Base-by-base conservation (phyloP, 257 asterid species). In the Salvia hispanica region DNA sequence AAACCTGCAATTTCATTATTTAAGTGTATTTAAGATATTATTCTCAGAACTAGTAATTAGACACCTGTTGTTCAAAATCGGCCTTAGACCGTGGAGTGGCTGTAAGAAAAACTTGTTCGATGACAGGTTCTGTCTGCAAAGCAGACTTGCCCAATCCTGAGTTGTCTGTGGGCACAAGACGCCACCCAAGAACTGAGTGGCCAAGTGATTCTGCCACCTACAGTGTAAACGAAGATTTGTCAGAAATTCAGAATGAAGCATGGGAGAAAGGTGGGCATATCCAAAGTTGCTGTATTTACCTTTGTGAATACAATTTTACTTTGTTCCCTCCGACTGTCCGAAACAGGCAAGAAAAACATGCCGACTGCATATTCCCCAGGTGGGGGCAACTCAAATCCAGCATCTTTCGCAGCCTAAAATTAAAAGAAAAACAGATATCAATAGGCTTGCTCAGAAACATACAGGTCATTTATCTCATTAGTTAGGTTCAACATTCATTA, bases 181-280 rank as follows among this genome's bases (percentile, higher is more conserved):
- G 86, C 99, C 99, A 94, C 60, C 98, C 97, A 67, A 94, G 95
- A 52, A 94, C 98, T 0, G 87, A 79, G 74, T 94, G 99, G 37
- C 99, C 99, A 58, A 94, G 99, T 6, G 96, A 91, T 78, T 94
- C 98, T 58, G 99, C 99, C 54, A 94, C 98, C 99, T 94, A 69
- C 52, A 66, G 28, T 66, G 31, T 25, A 25, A 25, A 25, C 56
- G 43, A 46, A 45, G 13, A 74, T 61, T 52, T 47, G 51, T 28
- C 47, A 74, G 65, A 47, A 61, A 34, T 18, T 60, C 55, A 37
- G 31, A 25, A 36, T 9, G 12, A 52, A 56, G 67, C 54, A 2
- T 31, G 9, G 53, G 9, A 16, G 50, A 40, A 11, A 25, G 12
- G 5, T 46, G 21, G 9, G 44, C n/a, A 16, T 37, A 44, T 58